phyloP scores from a whole-genome alignment of 139 green algal genomes.

The Nannochloris sp. region DNA sequence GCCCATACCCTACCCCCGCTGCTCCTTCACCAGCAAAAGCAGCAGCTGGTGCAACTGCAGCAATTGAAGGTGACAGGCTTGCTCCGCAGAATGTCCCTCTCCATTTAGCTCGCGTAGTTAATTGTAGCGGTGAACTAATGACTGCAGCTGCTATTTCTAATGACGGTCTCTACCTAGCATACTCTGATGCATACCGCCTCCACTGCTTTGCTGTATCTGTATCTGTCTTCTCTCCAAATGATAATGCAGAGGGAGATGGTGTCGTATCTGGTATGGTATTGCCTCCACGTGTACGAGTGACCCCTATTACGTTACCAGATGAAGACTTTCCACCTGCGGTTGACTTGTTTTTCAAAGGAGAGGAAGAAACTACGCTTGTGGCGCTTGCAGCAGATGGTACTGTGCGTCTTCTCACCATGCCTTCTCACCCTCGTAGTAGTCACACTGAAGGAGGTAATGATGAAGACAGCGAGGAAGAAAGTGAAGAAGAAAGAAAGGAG shows the following conservation, averaged over 20 bases:
- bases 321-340: constrained; percentile 11
- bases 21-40: too few relatives aligned
- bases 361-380: constrained; percentile 1
- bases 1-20: too few relatives aligned
- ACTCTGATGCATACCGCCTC: constrained; percentile 31
- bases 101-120: background rate
- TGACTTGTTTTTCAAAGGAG: constrained; percentile 16
- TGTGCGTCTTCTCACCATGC: background rate
- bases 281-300: too few relatives aligned
- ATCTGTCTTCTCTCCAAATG: too few relatives aligned
- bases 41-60: background rate
- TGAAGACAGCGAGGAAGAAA: background rate
- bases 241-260: too few relatives aligned
- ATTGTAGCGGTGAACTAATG: background rate
- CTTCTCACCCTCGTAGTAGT: too few relatives aligned
- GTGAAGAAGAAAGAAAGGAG: background rate
- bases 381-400: constrained; percentile 8
- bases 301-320: constrained; percentile 18
- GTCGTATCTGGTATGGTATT: too few relatives aligned
- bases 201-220: too few relatives aligned
- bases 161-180: constrained; percentile 52
- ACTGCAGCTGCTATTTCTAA: constrained; percentile 39
- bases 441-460: too few relatives aligned
- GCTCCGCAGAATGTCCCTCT: background rate
- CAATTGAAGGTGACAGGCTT: background rate